Evolutionary conservation across 1,284 basidiomycete species (phyloP).

Genomic region (Amylostereum chailletii): DNA sequence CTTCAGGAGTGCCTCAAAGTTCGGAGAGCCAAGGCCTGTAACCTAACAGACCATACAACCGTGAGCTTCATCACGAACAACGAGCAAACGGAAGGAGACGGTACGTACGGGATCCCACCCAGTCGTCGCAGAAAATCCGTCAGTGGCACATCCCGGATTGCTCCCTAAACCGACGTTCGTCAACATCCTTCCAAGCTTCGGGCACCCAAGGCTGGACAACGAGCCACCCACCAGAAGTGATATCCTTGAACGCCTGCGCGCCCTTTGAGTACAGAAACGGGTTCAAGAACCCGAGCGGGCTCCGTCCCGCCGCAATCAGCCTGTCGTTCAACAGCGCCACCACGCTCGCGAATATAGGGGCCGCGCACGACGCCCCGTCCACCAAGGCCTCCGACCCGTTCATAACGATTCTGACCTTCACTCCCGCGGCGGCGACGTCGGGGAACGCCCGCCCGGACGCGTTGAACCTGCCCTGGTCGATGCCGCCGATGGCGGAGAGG

Average conservation of each 20-base stretch:
- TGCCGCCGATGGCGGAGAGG: neutral
- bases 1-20: neutral
- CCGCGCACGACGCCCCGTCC: conserved; percentile 44
- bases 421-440: conserved; percentile 32
- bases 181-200: neutral
- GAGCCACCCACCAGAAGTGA: neutral
- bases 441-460: conserved; percentile 16
- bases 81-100: neutral
- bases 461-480: neutral
- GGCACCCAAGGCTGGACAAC: too few species aligned
- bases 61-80: neutral
- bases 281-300: conserved; percentile 38
- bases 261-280: conserved; percentile 31
- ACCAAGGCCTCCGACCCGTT: conserved; percentile 20
- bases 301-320: conserved; percentile 30
- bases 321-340: conserved; percentile 49
- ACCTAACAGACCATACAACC: neutral
- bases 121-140: neutral
- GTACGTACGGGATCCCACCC: neutral
- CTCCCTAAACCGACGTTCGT: neutral
- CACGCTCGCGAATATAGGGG: conserved; percentile 41
- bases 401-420: conserved; percentile 20
- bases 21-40: neutral
- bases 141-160: neutral
- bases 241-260: neutral